Evolutionary conservation across 1,284 basidiomycete species (phyloP).

Genomic region (Kalmanozyma brasiliensis): DNA sequence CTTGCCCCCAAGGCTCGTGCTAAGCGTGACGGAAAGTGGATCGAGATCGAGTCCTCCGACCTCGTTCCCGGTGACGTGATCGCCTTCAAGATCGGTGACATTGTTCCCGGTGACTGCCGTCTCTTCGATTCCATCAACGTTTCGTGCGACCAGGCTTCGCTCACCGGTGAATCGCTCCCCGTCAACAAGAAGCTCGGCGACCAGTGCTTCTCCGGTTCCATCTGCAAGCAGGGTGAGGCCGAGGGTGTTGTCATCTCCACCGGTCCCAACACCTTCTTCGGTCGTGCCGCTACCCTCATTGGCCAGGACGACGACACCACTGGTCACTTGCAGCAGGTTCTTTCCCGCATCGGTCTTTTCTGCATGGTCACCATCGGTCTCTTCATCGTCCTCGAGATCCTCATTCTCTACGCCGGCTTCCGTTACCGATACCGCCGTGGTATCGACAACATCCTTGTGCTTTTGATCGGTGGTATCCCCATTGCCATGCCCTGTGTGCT

Average conservation of each 20-base stretch:
- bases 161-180: slow-evolving; percentile 94
- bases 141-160: slow-evolving; percentile 88
- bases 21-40: slow-evolving; percentile 72
- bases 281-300: slow-evolving; percentile 91
- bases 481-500: slow-evolving; percentile 97
- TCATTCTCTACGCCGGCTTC: slow-evolving; percentile 89
- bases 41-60: slow-evolving; percentile 76
- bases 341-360: slow-evolving; percentile 92
- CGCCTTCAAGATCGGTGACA: slow-evolving; percentile 85
- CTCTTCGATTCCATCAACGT: slow-evolving; percentile 79
- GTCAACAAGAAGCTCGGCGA: slow-evolving; percentile 79
- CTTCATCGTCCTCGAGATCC: slow-evolving; percentile 88
- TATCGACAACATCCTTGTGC: slow-evolving; percentile 90
- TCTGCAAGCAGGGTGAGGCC: slow-evolving; percentile 78
- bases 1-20: slow-evolving; percentile 92
- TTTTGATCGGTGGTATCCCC: slow-evolving; percentile 98
- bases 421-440: slow-evolving; percentile 80
- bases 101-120: slow-evolving; percentile 87
- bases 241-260: slow-evolving; percentile 90
- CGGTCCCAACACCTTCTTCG: slow-evolving; percentile 90
- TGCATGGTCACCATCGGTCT: slow-evolving; percentile 85
- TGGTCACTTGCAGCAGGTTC: slow-evolving; percentile 79
- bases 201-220: slow-evolving; percentile 80
- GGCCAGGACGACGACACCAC: slow-evolving; percentile 86
- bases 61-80: slow-evolving; percentile 95